Evolutionary conservation across 257 asterid species (phyloP).

Genomic region (Rehmannia glutinosa): DNA sequence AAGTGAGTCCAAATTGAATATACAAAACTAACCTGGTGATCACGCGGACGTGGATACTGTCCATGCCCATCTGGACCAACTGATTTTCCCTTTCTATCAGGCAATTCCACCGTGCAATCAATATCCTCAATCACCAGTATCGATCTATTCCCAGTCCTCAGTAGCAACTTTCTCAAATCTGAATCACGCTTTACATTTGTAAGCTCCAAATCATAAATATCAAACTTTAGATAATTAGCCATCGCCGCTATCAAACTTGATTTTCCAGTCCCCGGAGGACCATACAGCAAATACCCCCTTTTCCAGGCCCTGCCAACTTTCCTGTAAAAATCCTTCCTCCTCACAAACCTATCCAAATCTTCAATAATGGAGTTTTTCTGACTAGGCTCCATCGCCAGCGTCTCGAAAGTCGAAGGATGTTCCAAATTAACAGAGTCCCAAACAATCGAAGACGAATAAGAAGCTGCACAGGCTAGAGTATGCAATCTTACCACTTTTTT

Average conservation of each 20-base stretch:
- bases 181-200: slow-evolving; percentile 46
- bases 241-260: slow-evolving; percentile 73
- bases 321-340: slow-evolving; percentile 57
- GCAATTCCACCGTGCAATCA: slow-evolving; percentile 58
- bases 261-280: slow-evolving; percentile 84
- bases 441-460: not conserved
- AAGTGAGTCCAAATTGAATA: too few relatives aligned
- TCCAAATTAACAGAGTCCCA: slow-evolving; percentile 69
- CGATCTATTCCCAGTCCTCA: slow-evolving; percentile 56
- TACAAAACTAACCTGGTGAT: slow-evolving; percentile 25
- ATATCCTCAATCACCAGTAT: slow-evolving; percentile 77
- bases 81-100: slow-evolving; percentile 28
- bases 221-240: slow-evolving; percentile 68
- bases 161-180: slow-evolving; percentile 57
- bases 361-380: slow-evolving; percentile 31
- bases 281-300: too few relatives aligned
- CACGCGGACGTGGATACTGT: slow-evolving; percentile 16
- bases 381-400: slow-evolving; percentile 49
- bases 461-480: slow-evolving; percentile 25
- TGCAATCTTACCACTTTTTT: slow-evolving; percentile 43
- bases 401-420: slow-evolving; percentile 73
- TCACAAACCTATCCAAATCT: slow-evolving; percentile 61
- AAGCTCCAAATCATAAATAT: slow-evolving; percentile 67
- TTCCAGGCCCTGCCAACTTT: slow-evolving; percentile 83
- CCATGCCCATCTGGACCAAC: slow-evolving; percentile 11